A percentile compares a stretch with the other conserved stretches of the same genome.
Evolutionary conservation across 164 flowering plant species (phyloP).

Genomic region (Chimonanthus praecox): DNA sequence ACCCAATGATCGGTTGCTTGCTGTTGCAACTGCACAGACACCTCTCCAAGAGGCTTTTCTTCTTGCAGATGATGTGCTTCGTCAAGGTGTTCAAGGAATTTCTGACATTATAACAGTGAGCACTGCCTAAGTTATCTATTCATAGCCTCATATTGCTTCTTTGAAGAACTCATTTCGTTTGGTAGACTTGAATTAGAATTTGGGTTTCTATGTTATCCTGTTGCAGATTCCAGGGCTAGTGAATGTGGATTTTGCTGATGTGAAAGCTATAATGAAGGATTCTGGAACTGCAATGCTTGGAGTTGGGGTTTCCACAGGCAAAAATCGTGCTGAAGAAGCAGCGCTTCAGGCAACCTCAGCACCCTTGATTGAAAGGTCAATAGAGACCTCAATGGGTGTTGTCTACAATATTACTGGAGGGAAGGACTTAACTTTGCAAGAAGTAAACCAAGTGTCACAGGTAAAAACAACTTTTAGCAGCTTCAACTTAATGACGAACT

Average conservation of each 20-base stretch:
- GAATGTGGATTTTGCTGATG: constrained; percentile 99
- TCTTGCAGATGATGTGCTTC: constrained; percentile 27
- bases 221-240: constrained; percentile 97
- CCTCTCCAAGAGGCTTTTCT: constrained; percentile 28
- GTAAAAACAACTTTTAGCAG: constrained; percentile 22
- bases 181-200: background rate
- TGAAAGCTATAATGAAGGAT: constrained; percentile 95
- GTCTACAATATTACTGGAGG: constrained; percentile 98
- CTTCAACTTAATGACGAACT: background rate
- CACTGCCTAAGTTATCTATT: background rate
- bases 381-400: constrained; percentile 91
- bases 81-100: constrained; percentile 28
- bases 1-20: constrained; percentile 29
- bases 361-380: constrained; percentile 88
- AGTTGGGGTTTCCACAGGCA: constrained; percentile 95
- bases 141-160: background rate
- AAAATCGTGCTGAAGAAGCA: constrained; percentile 98
- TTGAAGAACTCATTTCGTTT: background rate
- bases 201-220: background rate
- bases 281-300: constrained; percentile 99
- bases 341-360: constrained; percentile 97
- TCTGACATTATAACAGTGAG: constrained; percentile 24
- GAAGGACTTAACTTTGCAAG: constrained; percentile 96
- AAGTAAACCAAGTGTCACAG: constrained; percentile 97
- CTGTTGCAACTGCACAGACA: constrained; percentile 18